Evolutionary conservation across 2,329 filamentous ascomycete genomes (phyloP), one percentile per base, ranked within the genome.

Genomic region (Xylaria hypoxylon): DNA sequence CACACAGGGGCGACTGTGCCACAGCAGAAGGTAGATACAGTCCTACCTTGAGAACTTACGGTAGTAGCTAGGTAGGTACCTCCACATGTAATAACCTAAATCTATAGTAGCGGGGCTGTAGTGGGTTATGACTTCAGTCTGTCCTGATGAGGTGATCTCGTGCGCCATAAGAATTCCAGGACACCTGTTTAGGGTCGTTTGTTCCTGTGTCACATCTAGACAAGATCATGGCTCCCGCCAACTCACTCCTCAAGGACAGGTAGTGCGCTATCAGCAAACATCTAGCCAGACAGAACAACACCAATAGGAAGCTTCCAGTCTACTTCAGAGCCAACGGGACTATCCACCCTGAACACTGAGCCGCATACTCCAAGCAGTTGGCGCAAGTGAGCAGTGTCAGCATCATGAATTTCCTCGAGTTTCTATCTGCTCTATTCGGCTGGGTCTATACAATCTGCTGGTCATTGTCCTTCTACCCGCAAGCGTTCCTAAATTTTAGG

Each of bases 391-490:
- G 11, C 13, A 10, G 22, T 47, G 3, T 53, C 55, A 15, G 13
- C 63, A 70, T 40, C 68, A 78, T 78, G 76, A 74, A 76, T 59
- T 81, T 87, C 69, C 83, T 89, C 65, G 71, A 77, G 33, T 72
- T 83, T 64, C 60, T 87, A 19, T 89, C 86, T 57, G 85, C 82
- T 75, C 75, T 91, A 35, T 87, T 92, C 72, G 92, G 92, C 78
- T 94, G 92, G 91, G 80, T 90, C 75, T 94, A 94, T 80, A 90
- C 88, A 70, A 70, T 89, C 55, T 89, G 87, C 79, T 96, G 95
- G 95, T 95, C 92, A 13, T 81, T 90, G 17, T 97, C 93, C 17
- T 98, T 97, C 82, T 98, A 98, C 78, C 94, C 95, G 1, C 96
- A 98, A 77, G 89, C 92, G 6, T 80, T 96, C 67, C 86, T 93